Percentiles rank a stretch among this genome's conserved stretches.
Conservation (phyloP, 139 green algal genomes). For the Zygnema circumcarinatum region DNA sequence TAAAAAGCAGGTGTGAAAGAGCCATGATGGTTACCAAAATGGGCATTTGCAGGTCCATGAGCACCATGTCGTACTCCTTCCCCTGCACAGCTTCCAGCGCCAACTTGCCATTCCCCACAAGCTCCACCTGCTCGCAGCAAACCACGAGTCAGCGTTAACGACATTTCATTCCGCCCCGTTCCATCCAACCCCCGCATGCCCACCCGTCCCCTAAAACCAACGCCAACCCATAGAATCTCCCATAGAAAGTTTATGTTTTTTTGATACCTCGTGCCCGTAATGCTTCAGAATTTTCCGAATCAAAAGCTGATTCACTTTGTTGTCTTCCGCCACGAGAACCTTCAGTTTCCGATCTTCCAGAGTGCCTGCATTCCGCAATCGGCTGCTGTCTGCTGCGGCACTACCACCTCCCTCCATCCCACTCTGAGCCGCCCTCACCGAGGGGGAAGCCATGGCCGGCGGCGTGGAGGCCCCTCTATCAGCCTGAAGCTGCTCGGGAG, state of each 20-base stretch:
- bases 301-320: constrained; percentile 59
- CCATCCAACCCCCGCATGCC: background rate
- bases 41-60: constrained; percentile 62
- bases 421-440: background rate
- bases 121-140: constrained; percentile 10
- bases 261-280: constrained; percentile 37
- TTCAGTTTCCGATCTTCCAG: constrained; percentile 22
- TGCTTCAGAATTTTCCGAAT: constrained; percentile 51
- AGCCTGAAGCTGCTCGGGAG: constrained; percentile 3
- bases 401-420: background rate
- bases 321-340: constrained; percentile 56
- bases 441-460: background rate
- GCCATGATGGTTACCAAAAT: constrained; percentile 39
- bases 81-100: constrained; percentile 40
- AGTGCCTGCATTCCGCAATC: no score
- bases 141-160: no score
- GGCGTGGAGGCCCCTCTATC: background rate
- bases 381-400: no score
- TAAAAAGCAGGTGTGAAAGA: background rate
- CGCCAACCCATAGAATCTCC: no score
- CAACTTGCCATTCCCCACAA: constrained; percentile 47
- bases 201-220: background rate
- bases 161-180: no score
- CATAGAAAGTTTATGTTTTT: no score
- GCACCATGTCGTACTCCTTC: constrained; percentile 30